Evolutionary conservation across 1,284 basidiomycete species (phyloP).

Genomic region (Trametes sp.): DNA sequence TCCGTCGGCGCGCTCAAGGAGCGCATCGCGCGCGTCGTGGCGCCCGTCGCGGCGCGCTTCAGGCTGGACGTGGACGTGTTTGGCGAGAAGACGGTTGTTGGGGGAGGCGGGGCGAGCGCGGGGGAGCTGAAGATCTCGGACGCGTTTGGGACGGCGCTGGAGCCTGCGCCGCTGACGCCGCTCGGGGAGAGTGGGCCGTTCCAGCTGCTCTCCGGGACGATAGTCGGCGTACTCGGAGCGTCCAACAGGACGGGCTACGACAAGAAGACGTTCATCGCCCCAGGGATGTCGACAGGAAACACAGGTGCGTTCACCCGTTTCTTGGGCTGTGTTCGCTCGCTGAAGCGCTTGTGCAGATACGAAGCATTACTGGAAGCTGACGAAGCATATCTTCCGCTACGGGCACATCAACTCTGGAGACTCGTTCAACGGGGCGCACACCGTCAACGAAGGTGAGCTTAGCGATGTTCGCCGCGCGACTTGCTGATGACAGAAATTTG

Average conservation of each 20-base stretch:
- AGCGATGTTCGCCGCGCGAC: not conserved
- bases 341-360: conserved; percentile 47
- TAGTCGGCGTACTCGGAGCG: conserved; percentile 49
- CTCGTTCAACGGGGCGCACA: conserved; percentile 57
- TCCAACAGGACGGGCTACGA: conserved; percentile 43
- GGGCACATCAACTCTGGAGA: conserved; percentile 45
- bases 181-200: conserved; percentile 54
- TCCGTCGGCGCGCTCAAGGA: conserved; percentile 51
- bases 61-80: conserved; percentile 66
- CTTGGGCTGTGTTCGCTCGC: not conserved
- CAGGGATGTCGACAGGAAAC: conserved; percentile 35
- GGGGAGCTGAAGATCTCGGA: conserved; percentile 47
- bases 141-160: conserved; percentile 51
- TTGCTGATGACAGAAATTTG: not conserved
- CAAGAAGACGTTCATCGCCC: conserved; percentile 39
- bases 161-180: conserved; percentile 64
- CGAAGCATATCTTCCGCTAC: conserved; percentile 57
- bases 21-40: conserved; percentile 50
- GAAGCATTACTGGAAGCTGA: conserved; percentile 56
- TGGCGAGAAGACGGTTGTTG: conserved; percentile 34
- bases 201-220: conserved; percentile 57
- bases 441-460: conserved; percentile 53
- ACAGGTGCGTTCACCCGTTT: conserved; percentile 15
- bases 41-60: conserved; percentile 50
- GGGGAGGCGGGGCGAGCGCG: conserved; percentile 22